These are phyloP conservation scores for Phytopythium montanum DNA, from an alignment of 352 stramenopile genomes.

Conservation along the genomic window DNA sequence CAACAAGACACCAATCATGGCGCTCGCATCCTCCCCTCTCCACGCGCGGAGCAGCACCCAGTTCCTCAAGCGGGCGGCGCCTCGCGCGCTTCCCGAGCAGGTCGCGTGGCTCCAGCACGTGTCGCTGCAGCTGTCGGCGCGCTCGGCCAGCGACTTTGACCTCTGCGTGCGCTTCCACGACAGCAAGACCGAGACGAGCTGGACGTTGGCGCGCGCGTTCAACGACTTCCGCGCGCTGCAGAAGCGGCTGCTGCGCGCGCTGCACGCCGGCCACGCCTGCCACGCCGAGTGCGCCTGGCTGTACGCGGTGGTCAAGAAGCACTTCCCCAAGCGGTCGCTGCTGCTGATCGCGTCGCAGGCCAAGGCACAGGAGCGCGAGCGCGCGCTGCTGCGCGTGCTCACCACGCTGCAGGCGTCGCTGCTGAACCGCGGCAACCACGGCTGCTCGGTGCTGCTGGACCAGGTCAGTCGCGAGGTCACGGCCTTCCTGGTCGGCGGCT, in stretches of 20 bases:
- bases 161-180: background rate
- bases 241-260: slow-evolving; percentile 27
- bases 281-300: slow-evolving; percentile 40
- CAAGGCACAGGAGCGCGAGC: slow-evolving; percentile 18
- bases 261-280: slow-evolving; percentile 34
- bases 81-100: slow-evolving; percentile 24
- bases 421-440: slow-evolving; percentile 29
- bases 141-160: background rate
- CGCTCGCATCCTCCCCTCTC: background rate
- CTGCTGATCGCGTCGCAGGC: slow-evolving; percentile 14
- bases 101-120: slow-evolving; percentile 33
- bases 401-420: slow-evolving; percentile 34
- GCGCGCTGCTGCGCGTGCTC: slow-evolving; percentile 23
- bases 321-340: slow-evolving; percentile 34
- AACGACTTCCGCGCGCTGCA: slow-evolving; percentile 26
- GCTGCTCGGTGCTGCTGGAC: slow-evolving; percentile 32
- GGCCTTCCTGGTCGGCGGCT: slow-evolving; percentile 17
- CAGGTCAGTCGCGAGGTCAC: slow-evolving; percentile 26
- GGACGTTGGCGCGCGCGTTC: slow-evolving; percentile 24
- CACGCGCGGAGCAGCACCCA: background rate
- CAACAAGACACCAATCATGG: background rate
- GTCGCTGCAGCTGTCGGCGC: slow-evolving; percentile 23
- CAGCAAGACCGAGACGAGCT: slow-evolving; percentile 1
- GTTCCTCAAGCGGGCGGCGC: slow-evolving; percentile 16
- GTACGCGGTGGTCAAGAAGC: slow-evolving; percentile 32